phyloP scores from a whole-genome alignment of 192 early-diverging fungal species.

The Dispira parvispora region DNA sequence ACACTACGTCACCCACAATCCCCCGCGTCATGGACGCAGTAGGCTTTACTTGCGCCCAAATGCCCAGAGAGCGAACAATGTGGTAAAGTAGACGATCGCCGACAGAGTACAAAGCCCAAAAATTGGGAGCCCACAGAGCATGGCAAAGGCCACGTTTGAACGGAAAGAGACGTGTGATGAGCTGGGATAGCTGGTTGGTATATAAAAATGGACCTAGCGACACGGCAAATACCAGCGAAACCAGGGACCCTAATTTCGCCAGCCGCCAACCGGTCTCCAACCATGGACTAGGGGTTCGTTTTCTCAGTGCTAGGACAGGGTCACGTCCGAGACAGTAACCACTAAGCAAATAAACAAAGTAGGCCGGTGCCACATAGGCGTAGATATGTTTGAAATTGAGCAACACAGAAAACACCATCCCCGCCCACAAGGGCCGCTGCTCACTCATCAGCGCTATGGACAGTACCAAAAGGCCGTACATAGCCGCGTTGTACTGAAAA shows the following conservation, averaged over 20 bases:
- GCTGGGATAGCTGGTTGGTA: conserved; percentile 53
- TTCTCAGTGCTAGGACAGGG: too few relatives aligned
- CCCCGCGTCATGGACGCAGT: conserved; percentile 63
- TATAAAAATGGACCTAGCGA: conserved; percentile 73
- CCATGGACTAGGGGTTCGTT: too few relatives aligned
- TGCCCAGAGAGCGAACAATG: background rate
- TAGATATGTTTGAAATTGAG: conserved; percentile 98
- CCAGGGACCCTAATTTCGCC: conserved; percentile 39
- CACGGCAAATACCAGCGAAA: conserved; percentile 48
- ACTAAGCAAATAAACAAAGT: conserved; percentile 75
- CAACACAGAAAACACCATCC: conserved; percentile 64
- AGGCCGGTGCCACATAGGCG: conserved; percentile 77
- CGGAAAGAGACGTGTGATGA: conserved; percentile 73
- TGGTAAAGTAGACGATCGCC: conserved; percentile 47
- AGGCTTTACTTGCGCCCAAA: background rate
- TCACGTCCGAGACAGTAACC: conserved; percentile 45
- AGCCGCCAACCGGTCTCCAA: conserved; percentile 21
- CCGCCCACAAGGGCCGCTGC: conserved; percentile 33
- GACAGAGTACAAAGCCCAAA: conserved; percentile 87
- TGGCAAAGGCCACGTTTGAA: conserved; percentile 95
- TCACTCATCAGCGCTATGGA: conserved; percentile 57
- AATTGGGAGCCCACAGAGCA: conserved; percentile 94
- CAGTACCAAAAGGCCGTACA: conserved; percentile 73
- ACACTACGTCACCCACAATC: conserved; percentile 71
- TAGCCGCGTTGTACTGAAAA: conserved; percentile 94